Conservation (phyloP, 2,329 filamentous ascomycete species). For the Aspergillus hortae region DNA sequence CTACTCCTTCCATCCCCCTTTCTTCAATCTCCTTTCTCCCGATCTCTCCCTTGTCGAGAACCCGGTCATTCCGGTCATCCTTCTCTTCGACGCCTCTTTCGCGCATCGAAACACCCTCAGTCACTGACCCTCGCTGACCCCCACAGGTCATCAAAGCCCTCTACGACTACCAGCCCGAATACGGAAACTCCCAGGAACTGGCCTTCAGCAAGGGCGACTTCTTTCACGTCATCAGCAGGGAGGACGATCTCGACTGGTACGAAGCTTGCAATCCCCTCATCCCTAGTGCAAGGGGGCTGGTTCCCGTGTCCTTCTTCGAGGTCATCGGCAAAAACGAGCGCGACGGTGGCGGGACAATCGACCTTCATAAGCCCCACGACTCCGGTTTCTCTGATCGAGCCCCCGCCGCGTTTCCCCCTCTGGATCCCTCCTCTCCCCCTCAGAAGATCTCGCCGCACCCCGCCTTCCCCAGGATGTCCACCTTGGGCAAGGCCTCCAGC, state of each 20-base stretch:
- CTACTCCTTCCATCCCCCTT: constrained; percentile 1
- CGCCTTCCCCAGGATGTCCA: constrained; percentile 40
- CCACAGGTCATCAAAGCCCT: constrained; percentile 89
- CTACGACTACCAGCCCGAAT: constrained; percentile 82
- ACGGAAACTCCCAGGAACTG: constrained; percentile 66
- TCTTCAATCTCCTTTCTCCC: constrained; percentile 4
- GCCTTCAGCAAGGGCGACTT: constrained; percentile 95
- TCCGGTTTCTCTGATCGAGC: constrained; percentile 75
- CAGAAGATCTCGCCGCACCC: constrained; percentile 17
- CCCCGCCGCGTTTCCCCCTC: constrained; percentile 24
- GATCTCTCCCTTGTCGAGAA: neutral
- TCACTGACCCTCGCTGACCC: neutral
- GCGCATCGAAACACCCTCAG: neutral
- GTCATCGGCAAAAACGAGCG: constrained; percentile 86
- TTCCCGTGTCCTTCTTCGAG: constrained; percentile 93
- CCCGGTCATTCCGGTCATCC: neutral
- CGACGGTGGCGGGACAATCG: constrained; percentile 72
- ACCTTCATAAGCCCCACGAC: constrained; percentile 67
- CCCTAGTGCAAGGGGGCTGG: constrained; percentile 78
- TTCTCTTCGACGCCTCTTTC: neutral
- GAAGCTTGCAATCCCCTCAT: constrained; percentile 94
- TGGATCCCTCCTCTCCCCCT: constrained; percentile 23
- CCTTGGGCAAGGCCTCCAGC: constrained; percentile 56
- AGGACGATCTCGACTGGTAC: constrained; percentile 95
- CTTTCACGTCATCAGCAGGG: constrained; percentile 94